Base-by-base conservation (phyloP, 2,329 filamentous ascomycete species). In the Fusarium stilboides region DNA sequence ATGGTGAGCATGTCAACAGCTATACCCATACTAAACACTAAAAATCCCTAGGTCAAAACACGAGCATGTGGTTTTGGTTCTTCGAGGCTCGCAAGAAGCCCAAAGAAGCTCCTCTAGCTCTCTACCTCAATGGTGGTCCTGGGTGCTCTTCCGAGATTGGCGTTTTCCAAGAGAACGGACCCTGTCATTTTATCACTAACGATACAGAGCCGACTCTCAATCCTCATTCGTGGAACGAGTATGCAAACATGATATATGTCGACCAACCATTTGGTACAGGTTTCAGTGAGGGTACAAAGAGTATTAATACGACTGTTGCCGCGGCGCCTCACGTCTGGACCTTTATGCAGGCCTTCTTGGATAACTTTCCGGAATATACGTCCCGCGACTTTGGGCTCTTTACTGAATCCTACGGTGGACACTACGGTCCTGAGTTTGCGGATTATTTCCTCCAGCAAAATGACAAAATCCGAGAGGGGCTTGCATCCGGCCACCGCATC, bases 121-220 rank as follows among this genome's bases (percentile, higher is more conserved):
- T 92, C 71, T 92, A 88, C 87, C 82, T 78, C 49, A 78, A 78
- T 45, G 77, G 77, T 19, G 77, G 77, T 2, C 77, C 77, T 8
- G 77, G 77, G 15, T 78, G 76, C 57, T 78, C 77, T 6, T 78
- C 76, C 8, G 75, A 77, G 68, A 44, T 75, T 53, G 77, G 77
- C 15, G 73, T 92, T 54, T 89, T 92, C 71, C 80, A 82, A 22
- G 89, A 90, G 73, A 91, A 98, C 65, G 95, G 95, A 46, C 94
- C 95, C 6, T 91, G 93, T 28, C 92, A 90, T 68, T 89, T 98
- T 77, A 71, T 73, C 51, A 54, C 70, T 15, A 57, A 63, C 13
- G 65, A 74, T n/a, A 68, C 74, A 3, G 69, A 75, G 39, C 75
- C 84, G 0, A 76, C 77, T 17, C 67, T 81, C 5, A 91, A 91